phyloP scores from a whole-genome alignment of 495 filamentous ascomycete species.

The Elasticomyces elasticus region DNA sequence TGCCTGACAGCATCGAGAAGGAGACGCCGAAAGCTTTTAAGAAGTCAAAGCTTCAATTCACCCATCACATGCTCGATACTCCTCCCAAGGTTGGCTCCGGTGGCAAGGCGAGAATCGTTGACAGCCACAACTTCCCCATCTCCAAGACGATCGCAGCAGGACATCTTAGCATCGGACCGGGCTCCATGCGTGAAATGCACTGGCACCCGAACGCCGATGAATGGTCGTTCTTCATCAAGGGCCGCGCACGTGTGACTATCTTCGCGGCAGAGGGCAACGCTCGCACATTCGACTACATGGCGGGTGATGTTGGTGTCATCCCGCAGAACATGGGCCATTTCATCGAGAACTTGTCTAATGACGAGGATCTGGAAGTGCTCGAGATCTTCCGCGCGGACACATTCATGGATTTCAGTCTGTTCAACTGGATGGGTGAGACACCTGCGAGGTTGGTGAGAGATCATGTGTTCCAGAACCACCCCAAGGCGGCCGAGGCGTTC shows the following conservation, averaged over 20 bases:
- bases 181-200: slow-evolving; percentile 68
- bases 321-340: slow-evolving; percentile 53
- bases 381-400: slow-evolving; percentile 57
- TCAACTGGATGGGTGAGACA: slow-evolving; percentile 61
- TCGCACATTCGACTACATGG: slow-evolving; percentile 63
- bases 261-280: slow-evolving; percentile 49
- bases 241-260: slow-evolving; percentile 56
- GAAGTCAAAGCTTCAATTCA: slow-evolving; percentile 49
- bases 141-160: slow-evolving; percentile 55
- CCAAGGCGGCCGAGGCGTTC: slow-evolving; percentile 46
- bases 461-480: slow-evolving; percentile 47
- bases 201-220: slow-evolving; percentile 70
- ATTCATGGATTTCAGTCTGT: slow-evolving; percentile 57
- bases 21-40: slow-evolving; percentile 42
- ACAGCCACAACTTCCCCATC: slow-evolving; percentile 56
- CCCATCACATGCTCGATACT: slow-evolving; percentile 52
- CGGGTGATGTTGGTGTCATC: slow-evolving; percentile 66
- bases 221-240: slow-evolving; percentile 61
- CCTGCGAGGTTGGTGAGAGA: slow-evolving; percentile 52
- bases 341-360: slow-evolving; percentile 62
- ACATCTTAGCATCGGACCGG: slow-evolving; percentile 52
- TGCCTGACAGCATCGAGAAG: slow-evolving; percentile 41
- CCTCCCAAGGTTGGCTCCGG: slow-evolving; percentile 33
- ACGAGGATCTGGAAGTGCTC: slow-evolving; percentile 53
- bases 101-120: slow-evolving; percentile 47